phyloP scores from a whole-genome alignment of 371 early-diverging fungal species.

The Mortierella sp. region DNA sequence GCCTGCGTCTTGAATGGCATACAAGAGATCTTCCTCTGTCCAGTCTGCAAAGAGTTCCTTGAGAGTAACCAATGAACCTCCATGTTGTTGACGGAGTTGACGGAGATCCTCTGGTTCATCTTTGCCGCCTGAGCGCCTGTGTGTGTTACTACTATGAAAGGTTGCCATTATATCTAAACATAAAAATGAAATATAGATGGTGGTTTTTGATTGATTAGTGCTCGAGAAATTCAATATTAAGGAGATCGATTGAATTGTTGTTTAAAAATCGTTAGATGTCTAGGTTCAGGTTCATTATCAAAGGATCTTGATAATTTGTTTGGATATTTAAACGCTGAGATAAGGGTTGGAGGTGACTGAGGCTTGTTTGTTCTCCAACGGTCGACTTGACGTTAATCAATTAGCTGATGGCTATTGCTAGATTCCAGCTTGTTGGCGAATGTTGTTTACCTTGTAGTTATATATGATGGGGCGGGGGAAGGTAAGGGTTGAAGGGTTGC shows the following conservation, averaged over 20 bases:
- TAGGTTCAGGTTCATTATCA: not conserved
- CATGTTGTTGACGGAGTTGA: conserved; percentile 76
- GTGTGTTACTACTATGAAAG: conserved; percentile 38
- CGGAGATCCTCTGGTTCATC: conserved; percentile 75
- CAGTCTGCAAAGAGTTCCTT: conserved; percentile 90
- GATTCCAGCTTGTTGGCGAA: not conserved
- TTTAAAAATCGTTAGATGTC: not conserved
- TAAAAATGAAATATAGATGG: not conserved
- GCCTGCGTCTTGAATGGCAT: conserved; percentile 85
- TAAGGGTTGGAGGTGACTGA: no score
- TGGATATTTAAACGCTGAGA: not conserved
- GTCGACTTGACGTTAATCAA: not conserved
- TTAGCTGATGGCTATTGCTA: not conserved
- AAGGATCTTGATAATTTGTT: not conserved
- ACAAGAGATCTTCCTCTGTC: conserved; percentile 92
- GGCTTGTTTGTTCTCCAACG: not conserved
- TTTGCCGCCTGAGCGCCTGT: conserved; percentile 47
- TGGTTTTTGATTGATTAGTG: not conserved
- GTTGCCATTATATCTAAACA: conserved; percentile 11
- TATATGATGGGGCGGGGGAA: conserved; percentile 14
- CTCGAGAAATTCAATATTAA: not conserved
- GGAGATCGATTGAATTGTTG: not conserved
- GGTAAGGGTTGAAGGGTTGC: conserved; percentile 5
- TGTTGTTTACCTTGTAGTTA: conserved; percentile 13
- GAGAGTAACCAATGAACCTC: conserved; percentile 74